A percentile compares a stretch with the other conserved stretches of the same genome.
These are phyloP conservation scores for Xylaria telfairii DNA, from an alignment of 495 filamentous ascomycete genomes.

Conservation along the genomic window DNA sequence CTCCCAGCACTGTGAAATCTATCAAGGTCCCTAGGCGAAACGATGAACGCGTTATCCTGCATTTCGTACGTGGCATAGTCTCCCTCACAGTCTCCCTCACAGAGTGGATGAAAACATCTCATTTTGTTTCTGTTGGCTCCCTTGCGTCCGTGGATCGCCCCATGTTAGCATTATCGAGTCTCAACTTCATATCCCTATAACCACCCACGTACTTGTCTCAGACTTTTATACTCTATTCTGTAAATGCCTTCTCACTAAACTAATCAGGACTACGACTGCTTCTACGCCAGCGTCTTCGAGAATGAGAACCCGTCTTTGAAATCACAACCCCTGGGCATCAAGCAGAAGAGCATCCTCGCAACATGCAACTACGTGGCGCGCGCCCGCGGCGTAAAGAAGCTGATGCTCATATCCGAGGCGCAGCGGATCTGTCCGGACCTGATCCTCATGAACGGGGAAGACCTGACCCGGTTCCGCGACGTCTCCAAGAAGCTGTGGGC, in stretches of 20 bases:
- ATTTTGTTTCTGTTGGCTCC: neutral
- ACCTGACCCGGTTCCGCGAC: conserved; percentile 83
- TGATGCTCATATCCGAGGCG: conserved; percentile 83
- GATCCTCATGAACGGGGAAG: conserved; percentile 84
- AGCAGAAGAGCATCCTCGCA: conserved; percentile 85
- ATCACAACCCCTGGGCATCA: conserved; percentile 67
- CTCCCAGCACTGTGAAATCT: conserved; percentile 31
- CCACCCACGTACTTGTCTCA: neutral
- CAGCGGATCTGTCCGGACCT: conserved; percentile 82
- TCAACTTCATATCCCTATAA: neutral
- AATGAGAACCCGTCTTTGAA: conserved; percentile 76
- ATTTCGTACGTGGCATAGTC: conserved; percentile 74
- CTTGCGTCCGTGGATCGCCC: neutral
- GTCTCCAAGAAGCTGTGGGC: conserved; percentile 80
- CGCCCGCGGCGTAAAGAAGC: conserved; percentile 74
- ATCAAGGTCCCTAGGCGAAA: conserved; percentile 54
- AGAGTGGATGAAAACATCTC: neutral
- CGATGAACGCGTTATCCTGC: conserved; percentile 75
- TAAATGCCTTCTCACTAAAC: conserved; percentile 2
- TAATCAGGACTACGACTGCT: conserved; percentile 84
- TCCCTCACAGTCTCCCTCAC: conserved; percentile 4
- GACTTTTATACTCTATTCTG: too few relatives aligned
- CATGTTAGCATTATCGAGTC: neutral
- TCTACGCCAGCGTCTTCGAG: conserved; percentile 91
- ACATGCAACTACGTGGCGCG: conserved; percentile 96